Evolutionary conservation across 108 stramenopile genomes (phyloP), one percentile per base, ranked within the genome.

Genomic region (Cyclotella distinguenda): DNA sequence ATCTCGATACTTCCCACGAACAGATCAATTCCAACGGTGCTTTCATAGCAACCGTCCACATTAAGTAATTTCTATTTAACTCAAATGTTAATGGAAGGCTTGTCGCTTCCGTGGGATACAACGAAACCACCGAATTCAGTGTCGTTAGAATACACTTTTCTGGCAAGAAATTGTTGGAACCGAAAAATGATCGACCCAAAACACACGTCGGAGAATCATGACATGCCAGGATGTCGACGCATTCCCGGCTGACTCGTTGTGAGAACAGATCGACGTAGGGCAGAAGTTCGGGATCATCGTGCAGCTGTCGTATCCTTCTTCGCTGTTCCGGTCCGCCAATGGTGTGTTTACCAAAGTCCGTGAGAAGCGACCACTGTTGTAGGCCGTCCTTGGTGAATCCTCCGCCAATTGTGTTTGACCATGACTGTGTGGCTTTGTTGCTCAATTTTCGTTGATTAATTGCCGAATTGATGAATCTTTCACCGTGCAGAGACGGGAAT

Each of bases 211-310:
- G 72, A 74, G 51, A 53, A 25, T 60, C 60, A 9, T 69, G 67
- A 2, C 15, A 8, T 56, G 32, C 42, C 8, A 79, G 44, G 53
- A 68, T 64, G 2, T 39, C 38, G 34, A 32, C 39, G 31, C 72
- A 79, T 58, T 62, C 47, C 15, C 53, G 19, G 39, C 65, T 74
- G 4, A 79, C 60, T 19, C 50, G 59, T 11, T 58, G 49, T 10
- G 78, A 74, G n/a, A 69, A 79, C 16, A 79, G 60, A 61, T 79
- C 78, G 4, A 52, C 66, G 45, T 69, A 79, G 3, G 69, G 69
- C 31, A 39, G 39, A 18, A 9, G 15, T 26, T 64, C 22, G 15
- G 32, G 27, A 44, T 44, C 59, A 16, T 71, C 56, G 19, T 27
- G 28, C n/a, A 78, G 13, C 31, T 53, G 27, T n/a, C 73, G 64